Evolutionary conservation across 2,329 filamentous ascomycete genomes (phyloP), one percentile per base, ranked within the genome.

Genomic region (Xylariaceae sp.): DNA sequence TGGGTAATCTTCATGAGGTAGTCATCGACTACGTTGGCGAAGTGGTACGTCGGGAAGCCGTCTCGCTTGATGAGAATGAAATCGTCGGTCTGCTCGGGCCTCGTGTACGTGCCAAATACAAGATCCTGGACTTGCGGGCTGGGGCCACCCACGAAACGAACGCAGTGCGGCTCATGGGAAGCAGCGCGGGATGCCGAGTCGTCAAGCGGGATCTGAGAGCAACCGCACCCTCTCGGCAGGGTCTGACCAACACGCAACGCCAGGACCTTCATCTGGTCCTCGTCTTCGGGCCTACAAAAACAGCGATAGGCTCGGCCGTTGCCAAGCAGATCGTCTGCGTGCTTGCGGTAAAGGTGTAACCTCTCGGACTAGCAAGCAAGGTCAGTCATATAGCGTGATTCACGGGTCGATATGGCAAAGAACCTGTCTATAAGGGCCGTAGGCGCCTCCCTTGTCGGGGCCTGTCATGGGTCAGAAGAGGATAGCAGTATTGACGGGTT

Each of bases 21-120:
- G 52, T 98, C 92, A 53, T 98, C 92, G 4, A 98, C 81, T 7
- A 98, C 90, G 52, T 96, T 98, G 4, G 92, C 92, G 40, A 98
- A 80, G 58, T 98, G 92, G 53, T 98, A 98, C 0, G 93, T 98
- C 0, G 92, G 92, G 44, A 83, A 83, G 0, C 88, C 89, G 55
- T 98, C 92, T 1, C 80, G 81, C 59, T 98, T 98, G 39, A 95
- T 66, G 25, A 98, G 67, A 40, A 98, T 84, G 14, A 88, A 90
- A 51, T 96, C 89, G 45, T 92, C 86, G 56, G 79, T 61, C 32
- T 61, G 45, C 44, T 70, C 54, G 50, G 63, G 61, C 53, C 72
- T 70, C 60, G 69, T 62, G 45, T 82, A 77, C 9, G 60, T 57
- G 22, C 86, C 86, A 51, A 93, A 94, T 8, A 96, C 80, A 22